These are phyloP conservation scores for Pythium brachiatum DNA, from an alignment of 352 stramenopile genomes.

Conservation along the genomic window DNA sequence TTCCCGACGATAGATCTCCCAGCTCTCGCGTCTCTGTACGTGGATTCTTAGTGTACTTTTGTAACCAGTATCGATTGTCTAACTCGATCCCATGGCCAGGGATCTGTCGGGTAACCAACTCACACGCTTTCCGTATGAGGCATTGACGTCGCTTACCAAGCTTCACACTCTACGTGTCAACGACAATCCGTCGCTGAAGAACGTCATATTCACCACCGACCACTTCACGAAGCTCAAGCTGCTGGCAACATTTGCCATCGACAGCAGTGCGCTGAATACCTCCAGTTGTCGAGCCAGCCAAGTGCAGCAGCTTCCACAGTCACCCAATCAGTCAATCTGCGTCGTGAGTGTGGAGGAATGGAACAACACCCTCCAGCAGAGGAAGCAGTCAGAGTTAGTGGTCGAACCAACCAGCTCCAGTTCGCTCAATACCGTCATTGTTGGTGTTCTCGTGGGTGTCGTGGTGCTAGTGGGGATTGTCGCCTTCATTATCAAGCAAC, in stretches of 20 bases:
- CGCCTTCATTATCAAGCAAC: background rate
- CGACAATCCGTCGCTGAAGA: constrained; percentile 11
- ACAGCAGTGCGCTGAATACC: background rate
- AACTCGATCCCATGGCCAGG: background rate
- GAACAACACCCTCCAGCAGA: background rate
- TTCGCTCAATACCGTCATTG: background rate
- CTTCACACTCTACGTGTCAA: constrained; percentile 6
- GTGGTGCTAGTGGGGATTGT: background rate
- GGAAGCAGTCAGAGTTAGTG: background rate
- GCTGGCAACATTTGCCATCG: constrained; percentile 9
- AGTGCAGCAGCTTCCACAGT: background rate
- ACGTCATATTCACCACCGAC: constrained; percentile 4
- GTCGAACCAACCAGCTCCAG: background rate
- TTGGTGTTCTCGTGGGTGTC: background rate
- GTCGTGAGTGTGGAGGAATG: constrained; percentile 2
- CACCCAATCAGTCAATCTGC: background rate
- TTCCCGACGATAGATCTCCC: background rate
- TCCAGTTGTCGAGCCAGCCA: background rate
- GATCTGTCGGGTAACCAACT: constrained; percentile 17
- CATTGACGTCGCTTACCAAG: background rate
- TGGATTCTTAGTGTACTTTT: background rate
- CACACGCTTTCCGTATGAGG: background rate
- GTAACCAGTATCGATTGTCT: background rate
- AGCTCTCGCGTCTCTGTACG: constrained; percentile 12
- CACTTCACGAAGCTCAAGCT: constrained; percentile 7